Evolutionary conservation across 1,284 basidiomycete species (phyloP).

Genomic region (Heterobasidion parviporum): DNA sequence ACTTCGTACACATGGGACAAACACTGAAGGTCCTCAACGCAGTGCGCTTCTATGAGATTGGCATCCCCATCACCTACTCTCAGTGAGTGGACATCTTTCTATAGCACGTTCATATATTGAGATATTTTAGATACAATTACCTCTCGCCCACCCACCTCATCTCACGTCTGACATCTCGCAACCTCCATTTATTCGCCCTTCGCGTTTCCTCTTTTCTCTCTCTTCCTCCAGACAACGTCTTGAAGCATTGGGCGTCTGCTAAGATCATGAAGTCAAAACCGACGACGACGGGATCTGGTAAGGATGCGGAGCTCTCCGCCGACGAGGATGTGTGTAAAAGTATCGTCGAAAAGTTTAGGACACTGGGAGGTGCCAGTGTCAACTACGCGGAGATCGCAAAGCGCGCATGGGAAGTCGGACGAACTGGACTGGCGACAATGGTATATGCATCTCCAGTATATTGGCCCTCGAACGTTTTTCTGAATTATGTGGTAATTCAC

Average conservation of each 20-base stretch:
- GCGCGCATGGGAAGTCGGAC: slow-evolving; percentile 89
- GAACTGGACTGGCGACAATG: slow-evolving; percentile 82
- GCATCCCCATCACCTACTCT: slow-evolving; percentile 87
- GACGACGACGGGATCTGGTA: slow-evolving; percentile 38
- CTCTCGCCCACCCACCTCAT: slow-evolving; percentile 76
- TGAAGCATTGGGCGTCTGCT: slow-evolving; percentile 94
- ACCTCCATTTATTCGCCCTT: slow-evolving; percentile 86
- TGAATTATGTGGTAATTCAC: neutral
- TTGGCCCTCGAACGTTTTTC: neutral
- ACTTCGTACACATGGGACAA: slow-evolving; percentile 89
- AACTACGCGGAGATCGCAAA: slow-evolving; percentile 94
- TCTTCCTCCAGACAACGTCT: slow-evolving; percentile 78
- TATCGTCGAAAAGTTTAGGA: slow-evolving; percentile 85
- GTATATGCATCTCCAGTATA: slow-evolving; percentile 29
- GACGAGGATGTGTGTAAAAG: slow-evolving; percentile 76
- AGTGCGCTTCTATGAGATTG: slow-evolving; percentile 85
- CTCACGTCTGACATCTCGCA: slow-evolving; percentile 77
- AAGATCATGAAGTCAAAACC: slow-evolving; percentile 76
- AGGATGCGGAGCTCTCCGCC: slow-evolving; percentile 46
- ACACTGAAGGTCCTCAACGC: slow-evolving; percentile 94
- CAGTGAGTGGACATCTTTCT: slow-evolving; percentile 48
- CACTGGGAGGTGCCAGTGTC: slow-evolving; percentile 62
- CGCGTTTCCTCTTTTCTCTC: slow-evolving; percentile 84
- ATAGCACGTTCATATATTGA: neutral
- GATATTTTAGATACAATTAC: slow-evolving; percentile 57